These are phyloP conservation scores for Adenanthera pavonina DNA, from an alignment of 306 rosid species.

Conservation along the genomic window DNA sequence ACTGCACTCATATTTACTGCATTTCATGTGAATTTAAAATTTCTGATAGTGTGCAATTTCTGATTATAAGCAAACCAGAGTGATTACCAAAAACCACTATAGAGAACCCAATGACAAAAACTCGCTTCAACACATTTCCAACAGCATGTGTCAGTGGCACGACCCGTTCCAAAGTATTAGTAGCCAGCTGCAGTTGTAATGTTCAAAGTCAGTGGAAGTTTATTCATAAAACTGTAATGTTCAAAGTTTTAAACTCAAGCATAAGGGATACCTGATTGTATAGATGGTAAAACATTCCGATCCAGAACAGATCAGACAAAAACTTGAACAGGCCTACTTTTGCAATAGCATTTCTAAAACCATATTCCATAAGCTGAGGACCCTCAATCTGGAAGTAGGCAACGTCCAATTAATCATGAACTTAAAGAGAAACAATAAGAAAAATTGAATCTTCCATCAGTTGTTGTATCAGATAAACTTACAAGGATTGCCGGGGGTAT, in stretches of 20 bases:
- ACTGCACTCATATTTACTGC: conserved; percentile 15
- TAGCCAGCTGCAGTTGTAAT: conserved; percentile 61
- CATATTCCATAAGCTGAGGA: conserved; percentile 66
- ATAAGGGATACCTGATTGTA: conserved; percentile 67
- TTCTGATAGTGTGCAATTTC: background rate
- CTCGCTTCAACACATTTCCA: conserved; percentile 83
- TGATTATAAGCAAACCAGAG: background rate
- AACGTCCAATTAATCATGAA: conserved; percentile 19
- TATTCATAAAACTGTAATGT: background rate
- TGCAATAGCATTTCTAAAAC: conserved; percentile 71
- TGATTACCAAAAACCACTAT: conserved; percentile 73
- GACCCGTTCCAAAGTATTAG: conserved; percentile 78
- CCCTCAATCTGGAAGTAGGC: conserved; percentile 72
- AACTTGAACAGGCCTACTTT: conserved; percentile 71
- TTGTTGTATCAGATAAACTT: conserved; percentile 35
- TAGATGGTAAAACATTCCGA: conserved; percentile 78
- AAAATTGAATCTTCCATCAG: background rate
- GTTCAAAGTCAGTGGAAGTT: conserved; percentile 4
- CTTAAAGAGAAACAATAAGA: background rate
- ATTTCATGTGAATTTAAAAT: background rate
- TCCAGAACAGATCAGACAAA: conserved; percentile 73
- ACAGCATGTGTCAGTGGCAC: conserved; percentile 86
- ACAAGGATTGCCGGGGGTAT: conserved; percentile 75
- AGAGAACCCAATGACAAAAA: conserved; percentile 82
- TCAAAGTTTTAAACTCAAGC: background rate